A percentile compares a stretch with the other conserved stretches of the same genome.
These are phyloP conservation scores for Ustilago shanxiensis DNA, from an alignment of 1,284 basidiomycete genomes.

Conservation along the genomic window DNA sequence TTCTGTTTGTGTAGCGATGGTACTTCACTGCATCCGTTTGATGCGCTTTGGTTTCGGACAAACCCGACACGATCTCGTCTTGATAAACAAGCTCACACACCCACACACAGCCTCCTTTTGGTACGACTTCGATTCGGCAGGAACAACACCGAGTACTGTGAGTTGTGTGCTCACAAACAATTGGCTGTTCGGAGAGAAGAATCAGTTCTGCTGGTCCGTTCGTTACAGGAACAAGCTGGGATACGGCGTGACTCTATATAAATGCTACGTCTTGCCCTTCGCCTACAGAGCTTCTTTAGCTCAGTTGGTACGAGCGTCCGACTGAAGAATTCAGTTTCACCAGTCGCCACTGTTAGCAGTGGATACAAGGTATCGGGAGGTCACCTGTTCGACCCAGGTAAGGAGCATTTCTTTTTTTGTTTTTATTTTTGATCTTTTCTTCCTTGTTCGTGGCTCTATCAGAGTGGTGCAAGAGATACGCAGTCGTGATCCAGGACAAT, in stretches of 20 bases:
- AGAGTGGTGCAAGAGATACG: too few relatives aligned
- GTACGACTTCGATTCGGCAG: neutral
- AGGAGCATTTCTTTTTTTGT: slow-evolving; percentile 34
- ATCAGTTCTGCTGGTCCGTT: too few relatives aligned
- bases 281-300: slow-evolving; percentile 46
- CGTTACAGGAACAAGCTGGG: too few relatives aligned
- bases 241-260: slow-evolving; percentile 2
- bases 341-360: slow-evolving; percentile 29
- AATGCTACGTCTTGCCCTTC: fast-evolving
- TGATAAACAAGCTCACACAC: neutral
- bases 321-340: slow-evolving; percentile 55
- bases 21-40: too few relatives aligned
- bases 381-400: slow-evolving; percentile 59
- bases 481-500: too few relatives aligned
- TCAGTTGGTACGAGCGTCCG: slow-evolving; percentile 62
- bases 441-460: neutral
- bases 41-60: neutral
- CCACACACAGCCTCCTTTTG: neutral
- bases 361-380: slow-evolving; percentile 38
- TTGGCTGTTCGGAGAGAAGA: too few relatives aligned
- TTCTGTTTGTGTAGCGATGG: neutral
- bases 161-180: too few relatives aligned
- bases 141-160: too few relatives aligned
- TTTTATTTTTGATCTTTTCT: neutral
- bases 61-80: neutral